Conservation (phyloP, 352 stramenopile genomes). For the Albugo laibachii region DNA sequence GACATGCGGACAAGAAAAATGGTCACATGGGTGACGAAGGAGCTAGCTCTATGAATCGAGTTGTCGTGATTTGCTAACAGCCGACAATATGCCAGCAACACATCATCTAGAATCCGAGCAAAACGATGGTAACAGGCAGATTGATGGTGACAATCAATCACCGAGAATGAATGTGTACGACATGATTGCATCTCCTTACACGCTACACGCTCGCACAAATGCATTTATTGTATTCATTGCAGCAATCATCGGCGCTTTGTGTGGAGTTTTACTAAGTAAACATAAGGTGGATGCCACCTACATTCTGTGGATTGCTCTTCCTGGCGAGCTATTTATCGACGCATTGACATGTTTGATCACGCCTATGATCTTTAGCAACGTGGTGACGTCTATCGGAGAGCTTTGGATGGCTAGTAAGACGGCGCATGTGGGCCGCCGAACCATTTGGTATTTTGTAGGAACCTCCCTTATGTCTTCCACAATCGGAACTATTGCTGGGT, state of each 20-base stretch:
- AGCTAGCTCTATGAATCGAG: too few relatives aligned
- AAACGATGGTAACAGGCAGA: too few relatives aligned
- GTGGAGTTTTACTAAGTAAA: constrained; percentile 21
- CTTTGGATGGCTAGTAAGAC: constrained; percentile 17
- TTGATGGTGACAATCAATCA: too few relatives aligned
- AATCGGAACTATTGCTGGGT: constrained; percentile 13
- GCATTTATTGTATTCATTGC: constrained; percentile 21
- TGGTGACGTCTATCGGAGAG: constrained; percentile 22
- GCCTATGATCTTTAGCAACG: constrained; percentile 20
- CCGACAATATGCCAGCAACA: too few relatives aligned
- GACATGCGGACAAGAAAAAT: too few relatives aligned
- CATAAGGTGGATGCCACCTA: constrained; percentile 10
- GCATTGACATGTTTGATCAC: constrained; percentile 24
- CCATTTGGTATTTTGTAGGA: constrained; percentile 14
- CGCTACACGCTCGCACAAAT: constrained; percentile 3
- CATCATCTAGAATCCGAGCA: too few relatives aligned
- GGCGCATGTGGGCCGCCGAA: constrained; percentile 12
- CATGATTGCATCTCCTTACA: background rate
- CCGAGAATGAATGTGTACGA: background rate
- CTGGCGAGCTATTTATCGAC: constrained; percentile 24
- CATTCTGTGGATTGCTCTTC: constrained; percentile 16
- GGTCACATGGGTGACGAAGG: too few relatives aligned
- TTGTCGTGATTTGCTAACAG: too few relatives aligned
- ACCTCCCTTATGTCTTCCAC: constrained; percentile 13
- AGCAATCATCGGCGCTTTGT: constrained; percentile 18